These are phyloP conservation scores for Nothophoma quercina DNA, from an alignment of 2,329 filamentous ascomycete species.

Conservation along the genomic window DNA sequence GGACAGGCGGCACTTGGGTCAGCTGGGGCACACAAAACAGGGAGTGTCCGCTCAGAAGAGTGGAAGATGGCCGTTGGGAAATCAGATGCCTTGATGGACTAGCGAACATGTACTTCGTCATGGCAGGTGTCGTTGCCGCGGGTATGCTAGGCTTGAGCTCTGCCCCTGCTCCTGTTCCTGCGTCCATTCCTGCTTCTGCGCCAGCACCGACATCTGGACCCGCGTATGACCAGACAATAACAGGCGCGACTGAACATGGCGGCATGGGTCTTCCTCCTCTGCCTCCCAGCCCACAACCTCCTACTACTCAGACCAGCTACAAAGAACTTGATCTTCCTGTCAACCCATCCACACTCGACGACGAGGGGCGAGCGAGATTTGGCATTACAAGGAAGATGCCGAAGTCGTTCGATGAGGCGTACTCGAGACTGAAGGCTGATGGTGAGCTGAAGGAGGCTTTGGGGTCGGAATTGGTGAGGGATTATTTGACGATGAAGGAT, in stretches of 20 bases:
- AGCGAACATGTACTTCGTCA: slow-evolving; percentile 78
- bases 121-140: slow-evolving; percentile 67
- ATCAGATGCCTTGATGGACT: slow-evolving; percentile 79
- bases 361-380: slow-evolving; percentile 56
- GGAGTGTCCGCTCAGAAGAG: slow-evolving; percentile 75
- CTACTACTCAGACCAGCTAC: slow-evolving; percentile 34
- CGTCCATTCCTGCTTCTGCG: not conserved
- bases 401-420: slow-evolving; percentile 60
- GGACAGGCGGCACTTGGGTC: slow-evolving; percentile 81
- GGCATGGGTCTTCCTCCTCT: not conserved
- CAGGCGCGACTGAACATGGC: slow-evolving; percentile 10
- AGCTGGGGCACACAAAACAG: slow-evolving; percentile 84
- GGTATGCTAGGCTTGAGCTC: slow-evolving; percentile 64
- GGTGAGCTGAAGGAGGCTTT: slow-evolving; percentile 56
- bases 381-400: slow-evolving; percentile 66
- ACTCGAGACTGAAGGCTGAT: slow-evolving; percentile 61
- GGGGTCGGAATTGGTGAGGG: slow-evolving; percentile 59
- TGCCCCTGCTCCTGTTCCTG: not conserved
- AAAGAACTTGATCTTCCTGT: slow-evolving; percentile 61
- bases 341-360: slow-evolving; percentile 34
- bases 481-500: slow-evolving; percentile 67
- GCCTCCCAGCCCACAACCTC: not conserved
- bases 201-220: not conserved
- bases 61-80: slow-evolving; percentile 76
- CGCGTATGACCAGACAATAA: not conserved